Percentiles rank a stretch among this genome's conserved stretches.
Conservation (phyloP, 2,329 filamentous ascomycete genomes). For the Neopestalotiopsis rosae region DNA sequence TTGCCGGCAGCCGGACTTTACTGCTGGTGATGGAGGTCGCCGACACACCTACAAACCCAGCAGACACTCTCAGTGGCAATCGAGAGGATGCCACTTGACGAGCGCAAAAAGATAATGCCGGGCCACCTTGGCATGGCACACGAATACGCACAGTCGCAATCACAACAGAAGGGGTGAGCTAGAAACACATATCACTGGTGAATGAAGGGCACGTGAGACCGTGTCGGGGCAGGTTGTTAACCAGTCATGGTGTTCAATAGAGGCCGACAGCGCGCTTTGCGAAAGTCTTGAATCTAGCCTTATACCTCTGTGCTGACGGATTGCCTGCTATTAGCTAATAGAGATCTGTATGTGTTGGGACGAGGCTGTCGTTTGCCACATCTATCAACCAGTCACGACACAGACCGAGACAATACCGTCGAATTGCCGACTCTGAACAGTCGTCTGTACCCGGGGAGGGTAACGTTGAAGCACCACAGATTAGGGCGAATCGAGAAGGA, state of each 20-base stretch:
- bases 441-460: constrained; percentile 20
- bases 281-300: not conserved
- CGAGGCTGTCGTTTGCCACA: constrained; percentile 23
- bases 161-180: constrained; percentile 13
- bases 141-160: not conserved
- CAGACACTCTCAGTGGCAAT: too few species aligned
- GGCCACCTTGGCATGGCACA: too few species aligned
- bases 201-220: not conserved
- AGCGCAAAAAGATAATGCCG: too few species aligned
- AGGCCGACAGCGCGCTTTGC: not conserved
- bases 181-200: constrained; percentile 15
- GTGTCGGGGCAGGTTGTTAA: not conserved
- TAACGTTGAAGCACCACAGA: constrained; percentile 22
- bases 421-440: constrained; percentile 24
- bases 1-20: not conserved
- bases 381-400: constrained; percentile 24
- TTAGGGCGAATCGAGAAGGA: constrained; percentile 23
- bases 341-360: not conserved
- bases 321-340: not conserved
- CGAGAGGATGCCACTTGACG: too few species aligned
- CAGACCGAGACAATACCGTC: constrained; percentile 21
- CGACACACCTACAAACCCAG: too few species aligned
- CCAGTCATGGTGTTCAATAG: not conserved
- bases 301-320: not conserved
- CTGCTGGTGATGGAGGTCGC: too few species aligned